Conservation (phyloP, 108 stramenopile genomes). For the Cyclotella sp. region DNA sequence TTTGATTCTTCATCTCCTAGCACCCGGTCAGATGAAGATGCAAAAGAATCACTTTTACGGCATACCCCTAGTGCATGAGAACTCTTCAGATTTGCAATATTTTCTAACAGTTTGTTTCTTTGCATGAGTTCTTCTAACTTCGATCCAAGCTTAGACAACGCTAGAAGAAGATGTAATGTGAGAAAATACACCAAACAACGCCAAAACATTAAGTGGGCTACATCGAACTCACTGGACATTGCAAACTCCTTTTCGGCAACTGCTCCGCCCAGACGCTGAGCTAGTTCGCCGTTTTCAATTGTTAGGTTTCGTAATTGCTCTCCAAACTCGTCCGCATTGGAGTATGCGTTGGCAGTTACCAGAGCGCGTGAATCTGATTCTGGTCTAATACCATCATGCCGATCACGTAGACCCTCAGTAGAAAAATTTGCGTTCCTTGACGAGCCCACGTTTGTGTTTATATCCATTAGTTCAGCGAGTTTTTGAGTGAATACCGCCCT, state of each 20-base stretch:
- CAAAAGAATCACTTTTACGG: background rate
- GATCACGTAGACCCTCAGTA: background rate
- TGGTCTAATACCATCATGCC: background rate
- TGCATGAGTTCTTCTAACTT: constrained; percentile 44
- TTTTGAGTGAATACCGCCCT: constrained; percentile 8
- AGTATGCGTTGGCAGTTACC: background rate
- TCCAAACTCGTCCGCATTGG: constrained; percentile 11
- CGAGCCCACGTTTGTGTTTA: background rate
- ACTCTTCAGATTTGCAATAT: constrained; percentile 29
- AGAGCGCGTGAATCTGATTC: background rate
- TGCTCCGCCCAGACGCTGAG: constrained; percentile 18
- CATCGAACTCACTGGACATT: constrained; percentile 14
- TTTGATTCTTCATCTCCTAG: constrained; percentile 1
- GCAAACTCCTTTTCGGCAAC: constrained; percentile 52
- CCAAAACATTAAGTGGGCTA: background rate
- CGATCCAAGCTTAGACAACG: constrained; percentile 24
- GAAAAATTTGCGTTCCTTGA: background rate
- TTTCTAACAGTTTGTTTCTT: constrained; percentile 33
- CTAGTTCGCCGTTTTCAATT: constrained; percentile 35
- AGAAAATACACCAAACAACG: too few species aligned
- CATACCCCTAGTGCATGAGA: background rate
- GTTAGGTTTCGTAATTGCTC: constrained; percentile 29
- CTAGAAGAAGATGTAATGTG: background rate
- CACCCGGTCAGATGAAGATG: background rate
- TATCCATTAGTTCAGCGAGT: constrained; percentile 19